Conservation (phyloP, 179 eudicot genomes). For the Spergularia azorica region DNA sequence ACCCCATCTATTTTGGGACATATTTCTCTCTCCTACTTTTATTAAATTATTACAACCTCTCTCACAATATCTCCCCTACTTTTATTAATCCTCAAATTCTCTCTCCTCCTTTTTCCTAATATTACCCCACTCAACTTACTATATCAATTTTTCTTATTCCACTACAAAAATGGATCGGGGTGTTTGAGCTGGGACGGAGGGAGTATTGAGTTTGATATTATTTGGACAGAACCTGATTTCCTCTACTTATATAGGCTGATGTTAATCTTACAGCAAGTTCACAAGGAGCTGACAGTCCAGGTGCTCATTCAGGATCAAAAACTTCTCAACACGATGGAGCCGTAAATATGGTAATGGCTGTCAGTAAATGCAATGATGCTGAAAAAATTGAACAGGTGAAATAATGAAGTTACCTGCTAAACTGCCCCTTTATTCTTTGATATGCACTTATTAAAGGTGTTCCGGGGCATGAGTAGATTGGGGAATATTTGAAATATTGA, state of each 20-base stretch:
- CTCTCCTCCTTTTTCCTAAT: too few relatives aligned
- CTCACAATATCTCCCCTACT: too few relatives aligned
- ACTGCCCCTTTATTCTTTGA: conserved; percentile 4
- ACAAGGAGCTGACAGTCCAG: conserved; percentile 52
- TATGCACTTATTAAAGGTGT: neutral
- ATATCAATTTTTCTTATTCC: too few relatives aligned
- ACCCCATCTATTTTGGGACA: too few relatives aligned
- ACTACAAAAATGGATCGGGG: too few relatives aligned
- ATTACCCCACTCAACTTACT: too few relatives aligned
- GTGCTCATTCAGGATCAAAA: conserved; percentile 42
- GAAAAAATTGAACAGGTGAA: conserved; percentile 66
- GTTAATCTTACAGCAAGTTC: conserved; percentile 72
- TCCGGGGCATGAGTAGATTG: neutral
- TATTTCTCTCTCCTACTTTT: too few relatives aligned
- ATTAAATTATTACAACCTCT: too few relatives aligned
- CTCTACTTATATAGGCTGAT: conserved; percentile 77
- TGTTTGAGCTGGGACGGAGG: too few relatives aligned
- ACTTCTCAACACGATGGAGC: conserved; percentile 41
- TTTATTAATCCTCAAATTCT: too few relatives aligned
- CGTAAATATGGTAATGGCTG: conserved; percentile 67
- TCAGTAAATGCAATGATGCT: conserved; percentile 67
- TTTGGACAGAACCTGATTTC: conserved; percentile 38
- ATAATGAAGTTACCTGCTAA: conserved; percentile 7
- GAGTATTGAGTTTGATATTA: conserved; percentile 7
- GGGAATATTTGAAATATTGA: neutral